Evolutionary conservation across 805 yeast genomes (phyloP), one percentile per base, ranked within the genome.

Genomic region (Metschnikowia anglica): DNA sequence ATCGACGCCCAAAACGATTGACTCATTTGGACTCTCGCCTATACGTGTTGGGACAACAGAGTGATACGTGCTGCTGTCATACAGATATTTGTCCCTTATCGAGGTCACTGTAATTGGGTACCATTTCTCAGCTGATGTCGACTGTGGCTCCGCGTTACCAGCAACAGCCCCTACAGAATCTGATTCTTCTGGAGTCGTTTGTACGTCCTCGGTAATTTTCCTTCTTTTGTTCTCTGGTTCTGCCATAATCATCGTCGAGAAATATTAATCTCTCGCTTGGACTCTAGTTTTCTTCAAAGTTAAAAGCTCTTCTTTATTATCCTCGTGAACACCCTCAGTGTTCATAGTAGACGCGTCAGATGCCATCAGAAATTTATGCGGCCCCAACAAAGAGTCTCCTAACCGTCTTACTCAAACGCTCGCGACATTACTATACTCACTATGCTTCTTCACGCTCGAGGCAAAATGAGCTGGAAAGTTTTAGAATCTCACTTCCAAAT

Each of bases 1-100:
- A 62, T 93, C 99, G 1, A 93, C 96, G 1, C 99, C 99, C 9
- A 93, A 63, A 7, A 82, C 73, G 1, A 82, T 74, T 0, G 74
- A 69, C 10, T 62, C 68, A 1, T 52, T 44, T 1, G 70, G 65
- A 15, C 37, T 48, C 10, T 56, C 56, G 10, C 41, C 25, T 15
- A 79, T 58, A 7, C 34, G 46, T 2, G 33, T 38, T 0, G 89
- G 89, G 2, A 82, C 63, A 0, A 62, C 66, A 0, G 86, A 72
- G 31, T 61, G 65, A 53, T 70, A 77, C 0, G 86, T 74, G 12
- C 73, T 58, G 2, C 85, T 69, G 9, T 60, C 58, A 38, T 69
- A 68, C 2, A 47, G 44, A 26, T 53, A 46, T 28, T 62, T 62
- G 15, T 61, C 41, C 11, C 43, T 46, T 29, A 70, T 59, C 12